Conservation (phyloP, 2,329 filamentous ascomycete species). For the Plectosphaerella plurivora region DNA sequence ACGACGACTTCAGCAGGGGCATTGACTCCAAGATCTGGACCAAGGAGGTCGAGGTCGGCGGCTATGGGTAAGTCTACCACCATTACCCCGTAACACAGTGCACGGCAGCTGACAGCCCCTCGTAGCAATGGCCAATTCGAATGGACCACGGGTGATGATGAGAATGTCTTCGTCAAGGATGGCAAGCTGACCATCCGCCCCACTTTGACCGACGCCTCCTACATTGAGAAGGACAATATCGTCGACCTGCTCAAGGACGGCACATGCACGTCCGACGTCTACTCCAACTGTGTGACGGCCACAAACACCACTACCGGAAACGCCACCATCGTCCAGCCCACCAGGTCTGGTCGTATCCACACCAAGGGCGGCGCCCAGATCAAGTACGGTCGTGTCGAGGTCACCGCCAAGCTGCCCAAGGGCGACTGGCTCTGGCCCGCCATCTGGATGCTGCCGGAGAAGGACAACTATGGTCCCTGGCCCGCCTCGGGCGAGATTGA, state of each 20-base stretch:
- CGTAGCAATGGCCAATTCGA: constrained; percentile 76
- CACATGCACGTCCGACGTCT: constrained; percentile 58
- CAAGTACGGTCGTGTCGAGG: constrained; percentile 78
- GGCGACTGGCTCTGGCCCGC: constrained; percentile 90
- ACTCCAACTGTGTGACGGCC: constrained; percentile 57
- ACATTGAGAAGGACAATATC: constrained; percentile 61
- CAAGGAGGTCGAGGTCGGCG: constrained; percentile 70
- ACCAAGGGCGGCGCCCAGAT: constrained; percentile 67
- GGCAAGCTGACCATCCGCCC: constrained; percentile 71
- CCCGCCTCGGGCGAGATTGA: constrained; percentile 69
- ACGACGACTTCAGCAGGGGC: constrained; percentile 57
- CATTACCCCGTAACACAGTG: not conserved
- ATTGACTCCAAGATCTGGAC: constrained; percentile 62
- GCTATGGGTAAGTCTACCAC: constrained; percentile 60
- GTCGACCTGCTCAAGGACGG: constrained; percentile 65
- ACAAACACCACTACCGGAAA: constrained; percentile 71
- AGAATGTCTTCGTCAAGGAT: constrained; percentile 70
- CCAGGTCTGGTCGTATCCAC: constrained; percentile 73
- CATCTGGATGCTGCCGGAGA: constrained; percentile 83
- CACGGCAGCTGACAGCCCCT: not conserved
- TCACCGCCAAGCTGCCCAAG: constrained; percentile 67
- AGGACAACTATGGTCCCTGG: constrained; percentile 71
- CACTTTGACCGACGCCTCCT: constrained; percentile 64
- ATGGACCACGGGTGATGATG: constrained; percentile 64
- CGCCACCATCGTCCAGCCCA: constrained; percentile 70